A percentile compares a stretch with the other conserved stretches of the same genome.
Conservation (phyloP, 805 yeast genomes). For the Saccharomycopsis schoenii region DNA sequence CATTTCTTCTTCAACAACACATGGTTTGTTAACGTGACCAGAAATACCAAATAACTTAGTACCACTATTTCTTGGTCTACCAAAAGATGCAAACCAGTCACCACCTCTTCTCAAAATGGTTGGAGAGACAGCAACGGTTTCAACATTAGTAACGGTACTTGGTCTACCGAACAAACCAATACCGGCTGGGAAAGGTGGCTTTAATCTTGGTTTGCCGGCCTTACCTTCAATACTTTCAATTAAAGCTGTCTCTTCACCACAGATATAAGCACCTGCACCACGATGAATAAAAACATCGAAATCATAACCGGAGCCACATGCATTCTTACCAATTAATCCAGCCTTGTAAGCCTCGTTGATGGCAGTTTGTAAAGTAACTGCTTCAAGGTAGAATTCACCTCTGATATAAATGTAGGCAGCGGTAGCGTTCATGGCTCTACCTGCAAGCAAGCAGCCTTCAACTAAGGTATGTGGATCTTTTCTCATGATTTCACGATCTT, state of each 20-base stretch:
- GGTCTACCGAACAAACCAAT: constrained; percentile 89
- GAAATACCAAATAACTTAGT: constrained; percentile 79
- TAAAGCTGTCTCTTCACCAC: constrained; percentile 89
- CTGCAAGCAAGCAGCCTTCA: constrained; percentile 86
- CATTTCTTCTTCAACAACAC: constrained; percentile 92
- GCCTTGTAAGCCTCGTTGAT: constrained; percentile 81
- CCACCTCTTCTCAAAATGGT: constrained; percentile 85
- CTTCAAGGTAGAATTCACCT: constrained; percentile 84
- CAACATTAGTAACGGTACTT: constrained; percentile 83
- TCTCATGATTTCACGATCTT: constrained; percentile 83
- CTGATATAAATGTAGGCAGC: constrained; percentile 88
- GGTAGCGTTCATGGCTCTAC: constrained; percentile 87
- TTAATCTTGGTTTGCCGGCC: constrained; percentile 87
- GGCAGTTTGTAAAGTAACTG: constrained; percentile 63
- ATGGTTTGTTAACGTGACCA: constrained; percentile 86
- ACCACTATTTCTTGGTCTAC: constrained; percentile 78
- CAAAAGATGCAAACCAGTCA: constrained; percentile 75
- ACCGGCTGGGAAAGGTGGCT: constrained; percentile 94
- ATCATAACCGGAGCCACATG: constrained; percentile 80
- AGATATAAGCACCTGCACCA: constrained; percentile 89
- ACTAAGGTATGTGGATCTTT: constrained; percentile 88
- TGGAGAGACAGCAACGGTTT: constrained; percentile 85
- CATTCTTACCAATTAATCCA: constrained; percentile 73
- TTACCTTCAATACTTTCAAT: constrained; percentile 86
- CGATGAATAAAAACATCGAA: constrained; percentile 81